Evolutionary conservation across 148 eudicot genomes (phyloP).

Genomic region (Fagopyrum esculentum): DNA sequence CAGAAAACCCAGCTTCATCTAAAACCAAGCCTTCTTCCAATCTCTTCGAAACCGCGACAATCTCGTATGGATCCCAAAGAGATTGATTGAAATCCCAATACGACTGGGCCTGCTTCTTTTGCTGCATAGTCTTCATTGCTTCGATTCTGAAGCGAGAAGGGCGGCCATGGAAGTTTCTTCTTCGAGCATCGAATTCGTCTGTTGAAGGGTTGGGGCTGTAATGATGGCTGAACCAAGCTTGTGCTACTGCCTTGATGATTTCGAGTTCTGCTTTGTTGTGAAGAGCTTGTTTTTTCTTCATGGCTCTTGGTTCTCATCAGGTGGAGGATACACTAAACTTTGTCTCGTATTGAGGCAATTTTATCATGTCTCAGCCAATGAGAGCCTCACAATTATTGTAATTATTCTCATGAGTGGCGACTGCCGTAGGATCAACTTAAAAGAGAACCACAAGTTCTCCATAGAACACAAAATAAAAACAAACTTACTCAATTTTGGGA

Average conservation of each 20-base stretch:
- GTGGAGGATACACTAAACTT: background rate
- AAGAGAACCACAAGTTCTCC: background rate
- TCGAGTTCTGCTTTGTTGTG: constrained; percentile 32
- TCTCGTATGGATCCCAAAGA: constrained; percentile 77
- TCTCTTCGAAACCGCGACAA: constrained; percentile 57
- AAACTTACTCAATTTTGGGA: background rate
- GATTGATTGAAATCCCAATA: constrained; percentile 70
- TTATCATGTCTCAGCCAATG: constrained; percentile 24
- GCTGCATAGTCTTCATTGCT: constrained; percentile 22
- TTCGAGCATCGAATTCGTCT: constrained; percentile 48
- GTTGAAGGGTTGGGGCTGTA: constrained; percentile 20
- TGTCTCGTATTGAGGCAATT: constrained; percentile 13
- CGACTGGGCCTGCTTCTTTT: background rate
- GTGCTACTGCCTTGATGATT: constrained; percentile 82
- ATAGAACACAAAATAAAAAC: background rate
- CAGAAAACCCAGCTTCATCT: constrained; percentile 23
- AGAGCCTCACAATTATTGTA: constrained; percentile 31
- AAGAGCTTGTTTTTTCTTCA: constrained; percentile 19
- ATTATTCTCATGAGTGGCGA: no score
- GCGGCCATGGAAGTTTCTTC: constrained; percentile 34
- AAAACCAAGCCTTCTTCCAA: constrained; percentile 52
- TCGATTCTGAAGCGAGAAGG: constrained; percentile 69
- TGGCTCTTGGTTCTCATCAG: constrained; percentile 6
- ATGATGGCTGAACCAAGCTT: constrained; percentile 68
- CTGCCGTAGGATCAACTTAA: no score